Evolutionary conservation across 2,329 filamentous ascomycete genomes (phyloP).

Genomic region (Phyllosticta citriasiana): DNA sequence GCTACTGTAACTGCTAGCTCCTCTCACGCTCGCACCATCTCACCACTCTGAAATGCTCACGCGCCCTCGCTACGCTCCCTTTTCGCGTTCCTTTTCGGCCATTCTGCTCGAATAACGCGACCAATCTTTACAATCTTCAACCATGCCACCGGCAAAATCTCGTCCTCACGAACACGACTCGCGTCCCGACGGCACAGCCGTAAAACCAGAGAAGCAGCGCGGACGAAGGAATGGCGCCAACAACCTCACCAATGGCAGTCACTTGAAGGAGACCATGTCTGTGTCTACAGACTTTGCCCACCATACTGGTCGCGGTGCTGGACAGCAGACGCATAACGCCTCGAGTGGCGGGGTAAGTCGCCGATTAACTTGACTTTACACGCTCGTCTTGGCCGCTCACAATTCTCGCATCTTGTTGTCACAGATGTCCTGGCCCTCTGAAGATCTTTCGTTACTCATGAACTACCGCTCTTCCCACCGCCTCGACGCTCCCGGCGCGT

Average conservation of each 20-base stretch:
- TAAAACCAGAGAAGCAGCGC: slow-evolving; percentile 34
- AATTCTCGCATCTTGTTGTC: neutral
- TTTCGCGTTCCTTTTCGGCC: neutral
- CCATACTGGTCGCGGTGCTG: slow-evolving; percentile 23
- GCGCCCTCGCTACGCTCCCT: neutral
- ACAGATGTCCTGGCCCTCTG: slow-evolving; percentile 55
- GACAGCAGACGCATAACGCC: slow-evolving; percentile 12
- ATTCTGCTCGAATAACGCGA: neutral
- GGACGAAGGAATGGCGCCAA: slow-evolving; percentile 25
- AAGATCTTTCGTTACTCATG: slow-evolving; percentile 59
- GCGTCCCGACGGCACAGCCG: slow-evolving; percentile 18
- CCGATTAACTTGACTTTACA: neutral
- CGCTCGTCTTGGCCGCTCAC: neutral
- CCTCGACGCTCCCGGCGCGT: slow-evolving; percentile 60
- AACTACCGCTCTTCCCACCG: slow-evolving; percentile 66
- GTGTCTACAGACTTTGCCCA: slow-evolving; percentile 23
- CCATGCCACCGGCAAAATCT: slow-evolving; percentile 28
- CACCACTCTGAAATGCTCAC: neutral
- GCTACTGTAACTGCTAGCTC: neutral
- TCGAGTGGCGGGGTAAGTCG: slow-evolving; percentile 6
- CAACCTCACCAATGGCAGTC: slow-evolving; percentile 23
- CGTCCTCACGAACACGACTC: slow-evolving; percentile 29
- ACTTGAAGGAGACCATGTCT: slow-evolving; percentile 26
- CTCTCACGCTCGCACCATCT: neutral
- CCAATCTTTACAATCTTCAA: neutral